Evolutionary conservation across 164 flowering plant genomes (phyloP).

Genomic region (Macadamia integrifolia): DNA sequence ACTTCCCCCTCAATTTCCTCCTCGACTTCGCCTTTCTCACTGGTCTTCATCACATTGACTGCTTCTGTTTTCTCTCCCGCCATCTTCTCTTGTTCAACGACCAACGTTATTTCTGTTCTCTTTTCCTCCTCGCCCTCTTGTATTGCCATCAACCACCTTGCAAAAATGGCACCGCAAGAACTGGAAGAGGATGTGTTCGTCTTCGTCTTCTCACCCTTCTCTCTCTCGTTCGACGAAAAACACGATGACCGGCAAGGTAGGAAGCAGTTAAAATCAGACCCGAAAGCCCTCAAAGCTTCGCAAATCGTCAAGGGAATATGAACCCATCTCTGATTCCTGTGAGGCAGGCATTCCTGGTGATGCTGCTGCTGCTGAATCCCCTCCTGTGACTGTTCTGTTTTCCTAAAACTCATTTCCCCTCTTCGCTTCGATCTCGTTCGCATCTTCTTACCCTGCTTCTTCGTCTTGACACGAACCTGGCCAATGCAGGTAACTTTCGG

Average conservation of each 20-base stretch:
- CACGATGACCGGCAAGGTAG: conserved; percentile 54
- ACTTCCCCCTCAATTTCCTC: conserved; percentile 27
- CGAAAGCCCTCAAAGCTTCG: conserved; percentile 67
- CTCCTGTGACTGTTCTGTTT: conserved; percentile 24
- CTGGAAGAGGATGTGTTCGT: conserved; percentile 5
- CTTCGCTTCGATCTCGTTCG: conserved; percentile 44
- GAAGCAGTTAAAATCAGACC: conserved; percentile 72
- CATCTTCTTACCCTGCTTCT: conserved; percentile 63
- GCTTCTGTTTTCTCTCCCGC: conserved; percentile 9
- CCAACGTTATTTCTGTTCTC: conserved; percentile 51
- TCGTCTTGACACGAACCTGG: conserved; percentile 82
- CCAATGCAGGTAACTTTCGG: conserved; percentile 96
- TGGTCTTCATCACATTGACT: conserved; percentile 31
- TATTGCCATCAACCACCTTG: conserved; percentile 61
- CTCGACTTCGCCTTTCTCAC: conserved; percentile 22
- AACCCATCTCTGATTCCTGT: conserved; percentile 76
- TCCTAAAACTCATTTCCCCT: conserved; percentile 61
- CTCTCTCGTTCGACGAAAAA: conserved; percentile 28
- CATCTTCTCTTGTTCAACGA: conserved; percentile 30
- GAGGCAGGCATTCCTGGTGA: conserved; percentile 21
- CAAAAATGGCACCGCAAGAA: conserved; percentile 60
- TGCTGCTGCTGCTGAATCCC: not conserved
- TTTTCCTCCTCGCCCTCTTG: conserved; percentile 43
- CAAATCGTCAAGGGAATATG: conserved; percentile 81
- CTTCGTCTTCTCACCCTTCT: conserved; percentile 21